Evolutionary conservation across 202 grass and related monocot species (phyloP), one percentile per base, ranked within the genome.

Genomic region (Zizania palustris): DNA sequence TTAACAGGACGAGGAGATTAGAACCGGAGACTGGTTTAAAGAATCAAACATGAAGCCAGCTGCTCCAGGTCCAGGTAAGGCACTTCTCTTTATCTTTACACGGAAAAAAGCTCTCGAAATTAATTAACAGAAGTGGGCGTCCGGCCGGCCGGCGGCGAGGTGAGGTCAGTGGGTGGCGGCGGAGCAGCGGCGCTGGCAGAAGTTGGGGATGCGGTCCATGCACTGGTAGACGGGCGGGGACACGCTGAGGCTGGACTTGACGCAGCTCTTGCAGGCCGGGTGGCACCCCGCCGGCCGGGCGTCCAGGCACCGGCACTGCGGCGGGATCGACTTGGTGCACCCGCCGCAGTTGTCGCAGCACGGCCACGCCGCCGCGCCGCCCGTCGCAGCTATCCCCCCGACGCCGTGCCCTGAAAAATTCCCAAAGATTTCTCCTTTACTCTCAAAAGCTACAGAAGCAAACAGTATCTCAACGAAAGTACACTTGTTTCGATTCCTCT

Each of bases 341-440:
- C 61, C 85, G 62, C 90, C 88, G 67, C 86, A 93, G 77, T 20
- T 74, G 71, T 97, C 81, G 78, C 90, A 97, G 93, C 93, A 97
- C 45, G 83, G 88, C 93, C 88, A 84, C 65, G 67, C 67, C 61
- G 65, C 71, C 73, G 40, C 45, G 20, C n/a, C 22, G 28, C n/a
- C 16, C 11, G 28, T 20, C 37, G 16, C n/a, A 35, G 36, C 50
- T 4, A 60, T 28, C 58, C 53, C 55, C 12, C 36, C 72, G 0
- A 19, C 64, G 1, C 53, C 85, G 20, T 75, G 53, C 0, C 39
- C 86, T 80, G 81, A 15, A 79, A 0, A 21, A 63, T 63, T 12
- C 6, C 3, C 51, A 55, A 55, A 55, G 2, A 36, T 59, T 56
- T 18, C 4, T 21, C 33, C 0, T 35, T 39, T 5, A 11, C n/a